Evolutionary conservation across 345 rosid species (phyloP), one percentile per base, ranked within the genome.

Genomic region (Arabis alpina): DNA sequence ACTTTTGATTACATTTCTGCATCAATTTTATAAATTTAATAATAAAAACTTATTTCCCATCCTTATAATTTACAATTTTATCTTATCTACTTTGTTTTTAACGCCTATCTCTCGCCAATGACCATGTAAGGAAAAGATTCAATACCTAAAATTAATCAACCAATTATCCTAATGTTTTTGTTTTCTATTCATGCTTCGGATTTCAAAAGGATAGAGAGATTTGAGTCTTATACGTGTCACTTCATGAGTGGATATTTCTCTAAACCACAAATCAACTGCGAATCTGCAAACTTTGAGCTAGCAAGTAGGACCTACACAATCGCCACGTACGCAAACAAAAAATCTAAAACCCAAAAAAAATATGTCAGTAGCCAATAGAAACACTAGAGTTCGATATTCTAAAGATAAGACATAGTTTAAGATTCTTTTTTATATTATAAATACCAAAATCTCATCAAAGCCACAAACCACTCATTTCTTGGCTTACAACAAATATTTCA

Each of bases 401-500:
- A 34, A 19, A 47, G 64, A 68, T 68, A 68, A 68, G 64, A 56
- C 39, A 23, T 1, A 9, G 9, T 6, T 36, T 28, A 15, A 30
- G 73, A 24, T 32, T n/a, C 10, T 19, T 19, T 19, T 19, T 19
- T 19, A 19, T 45, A 9, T 44, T 56, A 68, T 68, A 68, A 34
- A 68, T 56, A 16, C 34, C 0, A 47, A 56, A 36, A 1, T 5
- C 36, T 3, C 55, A 56, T 68, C 47, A 8, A 5, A 16, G 23
- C 4, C 8, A 24, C 72, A 56, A 68, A 68, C 24, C 73, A 68
- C 73, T 44, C 73, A 68, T 32, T 68, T 56, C 63, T 68, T 56
- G 64, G 47, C 56, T 47, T 32, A 68, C 64, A 68, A 68, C 72
- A 54, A 54, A 15, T 24, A 16, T 32, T 27, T 37, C 11, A 10